Conservation (phyloP, 2,329 filamentous ascomycete genomes). For the Didymella lethalis region DNA sequence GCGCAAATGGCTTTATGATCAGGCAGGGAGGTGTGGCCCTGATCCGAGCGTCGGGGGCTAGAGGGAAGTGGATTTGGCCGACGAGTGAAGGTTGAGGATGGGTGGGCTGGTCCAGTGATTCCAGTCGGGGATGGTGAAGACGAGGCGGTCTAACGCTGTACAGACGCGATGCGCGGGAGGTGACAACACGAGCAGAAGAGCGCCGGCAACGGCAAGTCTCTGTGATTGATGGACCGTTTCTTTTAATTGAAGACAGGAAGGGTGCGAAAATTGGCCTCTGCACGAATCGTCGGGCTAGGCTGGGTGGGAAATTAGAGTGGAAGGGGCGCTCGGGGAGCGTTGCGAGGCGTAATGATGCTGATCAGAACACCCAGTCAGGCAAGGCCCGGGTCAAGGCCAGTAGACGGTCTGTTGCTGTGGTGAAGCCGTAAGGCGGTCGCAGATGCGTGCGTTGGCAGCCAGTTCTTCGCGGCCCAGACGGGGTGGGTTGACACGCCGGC, state of each 20-base stretch:
- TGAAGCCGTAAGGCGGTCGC: conserved; percentile 45
- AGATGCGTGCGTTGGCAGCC: conserved; percentile 49
- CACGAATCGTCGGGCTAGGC: conserved; percentile 50
- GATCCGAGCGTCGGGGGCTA: conserved; percentile 48
- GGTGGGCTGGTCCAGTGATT: conserved; percentile 33
- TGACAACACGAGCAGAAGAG: conserved; percentile 31
- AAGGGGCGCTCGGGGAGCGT: conserved; percentile 42
- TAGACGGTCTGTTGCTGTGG: conserved; percentile 50
- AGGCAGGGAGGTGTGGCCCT: conserved; percentile 45
- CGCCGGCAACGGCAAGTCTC: conserved; percentile 28
- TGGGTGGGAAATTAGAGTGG: conserved; percentile 49
- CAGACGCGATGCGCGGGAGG: conserved; percentile 36
- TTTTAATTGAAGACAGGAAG: conserved; percentile 36
- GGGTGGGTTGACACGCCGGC: conserved; percentile 28
- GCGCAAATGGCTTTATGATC: conserved; percentile 48
- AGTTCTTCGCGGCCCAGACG: conserved; percentile 28
- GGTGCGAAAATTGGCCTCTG: conserved; percentile 43
- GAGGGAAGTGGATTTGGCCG: conserved; percentile 46
- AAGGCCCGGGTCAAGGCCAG: conserved; percentile 41
- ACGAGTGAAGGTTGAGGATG: conserved; percentile 33
- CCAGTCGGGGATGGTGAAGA: conserved; percentile 24
- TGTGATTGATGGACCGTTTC: conserved; percentile 43
- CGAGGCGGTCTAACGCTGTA: conserved; percentile 35
- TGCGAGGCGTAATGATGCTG: conserved; percentile 48
- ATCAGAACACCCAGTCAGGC: conserved; percentile 41